Evolutionary conservation across 805 yeast species (phyloP).

Genomic region (Zygosaccharomyces rouxii): DNA sequence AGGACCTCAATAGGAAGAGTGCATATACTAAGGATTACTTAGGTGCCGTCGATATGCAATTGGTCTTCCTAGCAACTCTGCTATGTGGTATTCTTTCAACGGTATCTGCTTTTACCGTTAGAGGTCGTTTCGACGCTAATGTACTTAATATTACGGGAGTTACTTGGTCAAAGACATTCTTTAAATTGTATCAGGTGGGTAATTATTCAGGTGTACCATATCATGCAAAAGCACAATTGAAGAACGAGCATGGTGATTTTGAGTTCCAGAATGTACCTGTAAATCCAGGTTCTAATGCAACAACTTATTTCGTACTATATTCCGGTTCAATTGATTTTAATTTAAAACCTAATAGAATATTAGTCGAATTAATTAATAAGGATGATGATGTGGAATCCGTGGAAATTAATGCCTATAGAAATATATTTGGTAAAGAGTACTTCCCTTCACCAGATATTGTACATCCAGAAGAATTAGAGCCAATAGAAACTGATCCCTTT

Average conservation of each 20-base stretch:
- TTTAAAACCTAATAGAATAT: slow-evolving; percentile 33
- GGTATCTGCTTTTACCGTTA: slow-evolving; percentile 21
- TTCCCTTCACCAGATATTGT: slow-evolving; percentile 33
- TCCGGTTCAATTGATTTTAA: slow-evolving; percentile 32
- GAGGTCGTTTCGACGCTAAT: slow-evolving; percentile 28
- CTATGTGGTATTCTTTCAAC: slow-evolving; percentile 8
- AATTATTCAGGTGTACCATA: slow-evolving; percentile 17
- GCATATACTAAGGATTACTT: slow-evolving; percentile 4
- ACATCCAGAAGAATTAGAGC: slow-evolving; percentile 30
- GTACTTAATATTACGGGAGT: slow-evolving; percentile 18
- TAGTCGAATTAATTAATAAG: slow-evolving; percentile 22
- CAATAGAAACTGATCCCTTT: slow-evolving; percentile 19
- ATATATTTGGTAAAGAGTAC: slow-evolving; percentile 33
- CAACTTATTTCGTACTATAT: slow-evolving; percentile 29
- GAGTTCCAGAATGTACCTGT: slow-evolving; percentile 28
- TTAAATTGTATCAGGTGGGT: slow-evolving; percentile 29
- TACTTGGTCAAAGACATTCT: slow-evolving; percentile 22
- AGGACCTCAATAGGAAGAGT: no score
- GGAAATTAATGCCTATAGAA: slow-evolving; percentile 26
- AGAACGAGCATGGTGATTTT: slow-evolving; percentile 26
- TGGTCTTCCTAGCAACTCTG: slow-evolving; percentile 6
- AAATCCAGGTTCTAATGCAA: slow-evolving; percentile 22
- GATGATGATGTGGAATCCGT: slow-evolving; percentile 18
- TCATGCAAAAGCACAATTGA: slow-evolving; percentile 10
- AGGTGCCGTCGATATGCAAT: slow-evolving; percentile 1